Conservation (phyloP, 2,329 filamentous ascomycete genomes). For the Leptodontidium sp. region DNA sequence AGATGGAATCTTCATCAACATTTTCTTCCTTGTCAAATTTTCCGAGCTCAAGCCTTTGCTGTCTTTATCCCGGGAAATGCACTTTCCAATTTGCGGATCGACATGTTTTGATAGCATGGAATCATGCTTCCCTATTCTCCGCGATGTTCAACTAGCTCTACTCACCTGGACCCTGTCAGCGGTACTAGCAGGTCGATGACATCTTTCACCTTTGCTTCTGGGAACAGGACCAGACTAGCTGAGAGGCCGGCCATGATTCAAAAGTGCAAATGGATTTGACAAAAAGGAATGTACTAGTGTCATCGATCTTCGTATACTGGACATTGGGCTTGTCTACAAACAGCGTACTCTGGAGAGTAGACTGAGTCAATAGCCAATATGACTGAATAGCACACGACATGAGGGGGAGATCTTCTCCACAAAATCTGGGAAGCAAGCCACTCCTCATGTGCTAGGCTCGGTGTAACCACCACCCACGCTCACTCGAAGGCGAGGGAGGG, state of each 20-base stretch:
- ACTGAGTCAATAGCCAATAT: constrained; percentile 15
- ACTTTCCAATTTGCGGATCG: constrained; percentile 23
- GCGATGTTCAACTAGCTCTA: not conserved
- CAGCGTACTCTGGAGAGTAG: not conserved
- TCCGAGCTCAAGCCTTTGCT: constrained; percentile 12
- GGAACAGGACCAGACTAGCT: not conserved
- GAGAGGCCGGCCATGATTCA: constrained; percentile 1
- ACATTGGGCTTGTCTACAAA: constrained; percentile 1
- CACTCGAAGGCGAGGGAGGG: not conserved
- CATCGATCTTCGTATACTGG: constrained; percentile 13
- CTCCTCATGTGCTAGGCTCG: constrained; percentile 3
- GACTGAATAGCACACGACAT: constrained; percentile 15
- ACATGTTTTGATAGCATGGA: constrained; percentile 15
- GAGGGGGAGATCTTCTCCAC: constrained; percentile 19
- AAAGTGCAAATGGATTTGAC: constrained; percentile 9
- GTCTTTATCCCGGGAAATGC: constrained; percentile 12
- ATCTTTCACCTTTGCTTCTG: not conserved
- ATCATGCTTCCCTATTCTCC: constrained; percentile 8
- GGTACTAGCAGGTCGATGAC: not conserved
- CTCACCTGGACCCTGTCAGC: constrained; percentile 4
- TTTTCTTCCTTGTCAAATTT: constrained; percentile 24
- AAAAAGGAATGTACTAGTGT: constrained; percentile 7
- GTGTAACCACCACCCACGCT: constrained; percentile 9
- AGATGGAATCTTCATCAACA: constrained; percentile 18
- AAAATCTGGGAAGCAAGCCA: constrained; percentile 10